Base-by-base conservation (phyloP, 345 rosid genomes). In the Populus pruinosa region DNA sequence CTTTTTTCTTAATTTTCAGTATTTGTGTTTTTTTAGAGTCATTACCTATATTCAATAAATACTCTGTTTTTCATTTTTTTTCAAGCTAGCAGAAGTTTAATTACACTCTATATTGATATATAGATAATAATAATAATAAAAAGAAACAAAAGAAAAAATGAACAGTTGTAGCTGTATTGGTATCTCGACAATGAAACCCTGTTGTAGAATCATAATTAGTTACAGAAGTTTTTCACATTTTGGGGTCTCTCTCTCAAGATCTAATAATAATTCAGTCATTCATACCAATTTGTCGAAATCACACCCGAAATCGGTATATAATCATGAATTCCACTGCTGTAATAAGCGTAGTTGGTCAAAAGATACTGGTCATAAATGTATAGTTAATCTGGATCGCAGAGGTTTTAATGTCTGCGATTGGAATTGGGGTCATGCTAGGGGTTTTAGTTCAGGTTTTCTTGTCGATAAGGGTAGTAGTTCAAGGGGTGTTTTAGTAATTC, bases 401-500 rank as follows among this genome's bases (percentile, higher is more conserved):
- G 86, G 77, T 83, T 89, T 95, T 92, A 86, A 76, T 88, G 81
- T 82, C 73, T 85, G 94, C 73, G 88, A 83, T 86, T 85, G 83
- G 76, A 80, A 75, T 73, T 84, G 86, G 89, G 82, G 84, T 83
- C 82, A 75, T 21, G 74, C 85, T 79, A 87, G 80, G 77, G 82
- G 63, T 63, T 81, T 73, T 61, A 69, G 67, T 21, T 70, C 78
- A 31, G 72, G 79, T 70, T 59, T 66, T 64, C 36, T 71, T 80
- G 87, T 70, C 7, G 71, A 49, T 85, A 87, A 80, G 6, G 76
- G 75, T 62, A 66, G 77, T 75, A 43, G 80, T 50, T 84, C 77
- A 29, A 91, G 96, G 94, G 93, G 87, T 88, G 76, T 91, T 85
- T 92, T 93, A 84, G 83, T 90, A 68, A 86, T 91, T 69, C 97